Base-by-base conservation (phyloP, 352 stramenopile genomes). In the Poterioochromonas sp. region DNA sequence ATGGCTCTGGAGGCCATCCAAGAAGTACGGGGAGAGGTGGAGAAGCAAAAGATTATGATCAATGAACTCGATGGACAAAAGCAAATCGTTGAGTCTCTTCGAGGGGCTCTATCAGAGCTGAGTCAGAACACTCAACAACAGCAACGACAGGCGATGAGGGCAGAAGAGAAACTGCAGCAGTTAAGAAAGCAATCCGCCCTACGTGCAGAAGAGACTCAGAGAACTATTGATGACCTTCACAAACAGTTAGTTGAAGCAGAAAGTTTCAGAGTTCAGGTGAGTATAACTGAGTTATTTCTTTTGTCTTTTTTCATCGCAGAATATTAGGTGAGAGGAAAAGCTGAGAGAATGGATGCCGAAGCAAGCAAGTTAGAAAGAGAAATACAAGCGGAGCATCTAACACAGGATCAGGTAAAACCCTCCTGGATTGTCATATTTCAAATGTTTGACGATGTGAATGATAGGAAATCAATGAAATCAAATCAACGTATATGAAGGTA, bases 241-340 rank as follows among this genome's bases (percentile, higher is more conserved):
- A 8, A 63, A 29, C 71, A 78, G 32, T 26, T 78, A 15, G 37
- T 78, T 12, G 47, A 78, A 22, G 71, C 71, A 29, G 71, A 78
- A 53, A 34, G 5, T 8, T 78, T 78, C 32, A 40, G 71, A 12
- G 3, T 76, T 11, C 69, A 76, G 29, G 69, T 64, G 22, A 70
- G 37, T 8, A 43, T 11, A 5, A 11, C n/a, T n/a, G n/a, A n/a
- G n/a, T n/a, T n/a, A n/a, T n/a, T n/a, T n/a, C n/a, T 22, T 22
- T 68, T 35, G 5, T 22, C 5, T 41, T 68, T 15, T 41, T 41
- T 22, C 20, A 40, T 68, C 20, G 20, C 22, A 22, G 5, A 68
- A 44, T 34, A n/a, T 44, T 8, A 73, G 34, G 2, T 43, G 29
- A 53, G 22, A n/a, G 44, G 29, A 63, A 37, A 37, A 68, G 71